phyloP scores from a whole-genome alignment of 441 rosid species.

The Bruguiera hainesii region DNA sequence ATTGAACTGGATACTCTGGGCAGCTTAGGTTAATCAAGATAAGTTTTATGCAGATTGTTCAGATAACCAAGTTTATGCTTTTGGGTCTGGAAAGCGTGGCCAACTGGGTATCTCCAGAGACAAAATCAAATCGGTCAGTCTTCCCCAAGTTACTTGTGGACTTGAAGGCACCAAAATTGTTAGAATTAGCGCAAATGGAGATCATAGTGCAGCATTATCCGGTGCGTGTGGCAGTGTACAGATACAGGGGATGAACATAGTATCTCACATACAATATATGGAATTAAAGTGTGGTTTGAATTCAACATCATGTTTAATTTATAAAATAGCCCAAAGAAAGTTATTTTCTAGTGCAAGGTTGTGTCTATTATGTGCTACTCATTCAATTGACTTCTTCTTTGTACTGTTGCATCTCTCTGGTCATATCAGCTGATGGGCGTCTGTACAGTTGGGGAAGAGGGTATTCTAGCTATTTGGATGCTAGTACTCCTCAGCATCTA shows the following conservation, averaged over 20 bases:
- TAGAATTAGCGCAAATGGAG: constrained; percentile 68
- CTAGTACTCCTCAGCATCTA: constrained; percentile 40
- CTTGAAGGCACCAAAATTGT: constrained; percentile 45
- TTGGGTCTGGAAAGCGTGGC: constrained; percentile 85
- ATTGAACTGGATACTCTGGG: not conserved
- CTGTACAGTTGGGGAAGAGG: constrained; percentile 85
- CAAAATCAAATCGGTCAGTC: constrained; percentile 38
- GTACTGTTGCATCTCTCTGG: not conserved
- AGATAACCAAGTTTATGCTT: constrained; percentile 58
- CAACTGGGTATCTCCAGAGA: constrained; percentile 59
- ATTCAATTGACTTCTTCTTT: not conserved
- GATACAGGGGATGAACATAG: not conserved
- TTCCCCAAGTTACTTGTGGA: constrained; percentile 56
- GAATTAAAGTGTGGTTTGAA: not conserved
- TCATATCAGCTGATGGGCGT: constrained; percentile 49
- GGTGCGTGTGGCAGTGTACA: constrained; percentile 30
- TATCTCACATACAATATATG: not conserved
- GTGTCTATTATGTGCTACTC: not conserved
- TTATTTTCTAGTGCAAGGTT: not conserved
- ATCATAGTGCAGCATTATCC: constrained; percentile 75
- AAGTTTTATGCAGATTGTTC: constrained; percentile 22
- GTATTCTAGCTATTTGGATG: constrained; percentile 44
- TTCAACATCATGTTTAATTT: not conserved
- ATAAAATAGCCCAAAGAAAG: not conserved
- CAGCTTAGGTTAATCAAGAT: not conserved